These are phyloP conservation scores for Peniophora sp. DNA, from an alignment of 1,284 basidiomycete species.

Conservation along the genomic window DNA sequence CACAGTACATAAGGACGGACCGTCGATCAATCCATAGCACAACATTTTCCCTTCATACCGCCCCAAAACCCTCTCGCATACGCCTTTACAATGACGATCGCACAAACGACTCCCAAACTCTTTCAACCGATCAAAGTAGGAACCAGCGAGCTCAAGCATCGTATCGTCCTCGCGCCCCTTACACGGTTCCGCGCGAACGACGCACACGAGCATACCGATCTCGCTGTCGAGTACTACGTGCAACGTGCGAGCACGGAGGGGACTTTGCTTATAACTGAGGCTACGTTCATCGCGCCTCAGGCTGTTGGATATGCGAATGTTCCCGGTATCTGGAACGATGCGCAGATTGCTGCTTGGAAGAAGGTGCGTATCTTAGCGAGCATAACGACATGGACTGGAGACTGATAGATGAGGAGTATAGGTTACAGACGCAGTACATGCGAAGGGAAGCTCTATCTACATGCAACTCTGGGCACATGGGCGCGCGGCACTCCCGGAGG, in stretches of 20 bases:
- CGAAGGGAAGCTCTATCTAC: constrained; percentile 31
- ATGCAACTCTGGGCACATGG: constrained; percentile 42
- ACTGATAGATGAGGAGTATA: constrained; percentile 5
- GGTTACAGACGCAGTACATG: constrained; percentile 22
- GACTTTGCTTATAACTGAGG: constrained; percentile 41
- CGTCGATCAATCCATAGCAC: too few species aligned
- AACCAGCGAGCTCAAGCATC: constrained; percentile 16
- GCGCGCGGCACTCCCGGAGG: constrained; percentile 23
- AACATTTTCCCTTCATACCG: too few species aligned
- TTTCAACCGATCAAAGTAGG: constrained; percentile 24
- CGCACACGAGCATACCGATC: constrained; percentile 18
- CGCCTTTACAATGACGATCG: too few species aligned
- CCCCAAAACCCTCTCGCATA: too few species aligned
- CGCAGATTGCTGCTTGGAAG: constrained; percentile 41
- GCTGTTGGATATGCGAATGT: constrained; percentile 28
- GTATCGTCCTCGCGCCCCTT: constrained; percentile 25
- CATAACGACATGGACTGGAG: neutral
- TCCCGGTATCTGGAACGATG: constrained; percentile 36
- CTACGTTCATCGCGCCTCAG: constrained; percentile 29
- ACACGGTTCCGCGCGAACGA: constrained; percentile 24
- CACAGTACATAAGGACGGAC: too few species aligned
- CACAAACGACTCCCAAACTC: constrained; percentile 12
- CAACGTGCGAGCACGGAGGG: constrained; percentile 36
- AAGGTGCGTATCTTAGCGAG: constrained; percentile 18
- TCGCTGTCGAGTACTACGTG: constrained; percentile 35